A percentile compares a stretch with the other conserved stretches of the same genome.
Evolutionary conservation across 257 asterid genomes (phyloP).

Genomic region (Lithospermum erythrorhizon): DNA sequence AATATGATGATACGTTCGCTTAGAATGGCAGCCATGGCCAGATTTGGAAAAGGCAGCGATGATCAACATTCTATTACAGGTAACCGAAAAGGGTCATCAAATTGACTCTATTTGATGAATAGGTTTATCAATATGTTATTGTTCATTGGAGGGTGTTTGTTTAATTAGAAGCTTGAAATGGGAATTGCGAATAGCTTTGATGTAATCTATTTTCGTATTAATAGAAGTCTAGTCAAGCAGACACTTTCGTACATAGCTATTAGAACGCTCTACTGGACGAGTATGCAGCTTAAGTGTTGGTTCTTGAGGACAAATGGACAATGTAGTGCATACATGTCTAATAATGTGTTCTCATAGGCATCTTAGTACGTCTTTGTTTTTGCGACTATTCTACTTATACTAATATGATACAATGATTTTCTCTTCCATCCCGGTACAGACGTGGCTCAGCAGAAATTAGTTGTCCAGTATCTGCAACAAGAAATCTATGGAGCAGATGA

Average conservation of each 20-base stretch:
- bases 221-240: background rate
- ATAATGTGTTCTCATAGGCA: background rate
- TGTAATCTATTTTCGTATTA: background rate
- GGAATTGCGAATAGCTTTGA: background rate
- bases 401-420: slow-evolving; percentile 6
- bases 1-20: slow-evolving; percentile 63
- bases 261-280: background rate
- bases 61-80: slow-evolving; percentile 45
- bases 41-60: slow-evolving; percentile 48
- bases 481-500: slow-evolving; percentile 62
- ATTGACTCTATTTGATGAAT: background rate
- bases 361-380: background rate
- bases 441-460: slow-evolving; percentile 35
- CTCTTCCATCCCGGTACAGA: slow-evolving; percentile 23
- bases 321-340: background rate
- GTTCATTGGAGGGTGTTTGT: background rate
- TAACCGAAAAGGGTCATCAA: slow-evolving; percentile 11
- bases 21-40: slow-evolving; percentile 71
- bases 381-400: background rate
- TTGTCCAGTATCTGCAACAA: slow-evolving; percentile 36
- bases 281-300: background rate
- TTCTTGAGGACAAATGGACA: too few relatives aligned
- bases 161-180: background rate
- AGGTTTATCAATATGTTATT: background rate
- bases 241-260: background rate